Conservation (phyloP, 805 yeast species). For the Saccharomycodes ludwigii region DNA sequence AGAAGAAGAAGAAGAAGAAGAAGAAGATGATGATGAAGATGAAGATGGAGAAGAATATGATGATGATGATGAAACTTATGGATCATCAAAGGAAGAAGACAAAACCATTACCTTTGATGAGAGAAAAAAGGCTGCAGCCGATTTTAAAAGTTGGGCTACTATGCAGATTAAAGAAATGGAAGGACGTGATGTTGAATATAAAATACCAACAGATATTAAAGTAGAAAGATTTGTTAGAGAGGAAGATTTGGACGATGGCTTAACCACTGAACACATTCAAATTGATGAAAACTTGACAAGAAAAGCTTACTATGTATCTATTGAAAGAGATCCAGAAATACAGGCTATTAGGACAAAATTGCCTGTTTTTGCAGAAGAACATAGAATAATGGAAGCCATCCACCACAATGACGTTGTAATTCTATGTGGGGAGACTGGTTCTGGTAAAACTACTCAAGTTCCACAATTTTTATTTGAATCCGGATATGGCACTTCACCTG, state of each 20-base stretch:
- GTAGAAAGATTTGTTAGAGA: slow-evolving; percentile 46
- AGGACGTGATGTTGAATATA: slow-evolving; percentile 43
- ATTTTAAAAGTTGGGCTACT: slow-evolving; percentile 86
- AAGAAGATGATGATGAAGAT: slow-evolving; percentile 9
- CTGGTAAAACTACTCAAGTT: slow-evolving; percentile 96
- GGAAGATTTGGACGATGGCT: slow-evolving; percentile 63
- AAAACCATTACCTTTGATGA: too few relatives aligned
- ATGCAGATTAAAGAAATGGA: slow-evolving; percentile 51
- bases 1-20: slow-evolving; percentile 7
- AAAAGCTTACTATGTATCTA: slow-evolving; percentile 55
- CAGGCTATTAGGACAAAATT: slow-evolving; percentile 57
- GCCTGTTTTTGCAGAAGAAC: slow-evolving; percentile 89
- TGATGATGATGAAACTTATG: slow-evolving; percentile 17
- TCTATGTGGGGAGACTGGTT: slow-evolving; percentile 96
- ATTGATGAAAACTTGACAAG: slow-evolving; percentile 38
- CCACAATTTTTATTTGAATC: slow-evolving; percentile 93
- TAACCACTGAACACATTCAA: slow-evolving; percentile 52
- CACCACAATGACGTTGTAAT: slow-evolving; percentile 85
- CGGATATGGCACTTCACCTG: slow-evolving; percentile 63
- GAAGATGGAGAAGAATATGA: slow-evolving; percentile 18
- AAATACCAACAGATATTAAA: slow-evolving; percentile 36
- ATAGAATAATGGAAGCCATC: slow-evolving; percentile 87
- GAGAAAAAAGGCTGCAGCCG: slow-evolving; percentile 32
- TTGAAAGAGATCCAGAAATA: slow-evolving; percentile 52
- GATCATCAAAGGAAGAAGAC: slow-evolving; percentile 14